Base-by-base conservation (phyloP, 2,329 filamentous ascomycete genomes). In the Aspergillus sp. region DNA sequence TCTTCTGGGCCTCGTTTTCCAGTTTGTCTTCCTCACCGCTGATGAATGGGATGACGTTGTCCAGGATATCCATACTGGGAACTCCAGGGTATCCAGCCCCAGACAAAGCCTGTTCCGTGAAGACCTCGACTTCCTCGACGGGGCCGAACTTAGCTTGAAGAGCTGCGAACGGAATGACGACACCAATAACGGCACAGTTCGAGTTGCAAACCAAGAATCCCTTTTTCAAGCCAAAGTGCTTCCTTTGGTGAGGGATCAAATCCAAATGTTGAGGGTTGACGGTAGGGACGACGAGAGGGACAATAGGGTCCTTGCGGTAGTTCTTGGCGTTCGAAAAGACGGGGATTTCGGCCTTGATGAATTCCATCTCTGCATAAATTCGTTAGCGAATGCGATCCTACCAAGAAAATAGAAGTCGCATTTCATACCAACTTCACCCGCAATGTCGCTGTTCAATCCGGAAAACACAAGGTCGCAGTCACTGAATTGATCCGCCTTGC, bases 271-370 rank as follows among this genome's bases (percentile, higher is more conserved):
- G 79, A 12, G 96, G 87, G 81, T 98, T 98, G 76, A 98, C 93
- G 20, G 92, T 96, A 1, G 95, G 95, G 9, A 98, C 93, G 65
- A 98, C 90, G 71, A 98, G 87, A 11, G 95, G 95, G 2, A 97
- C 92, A 52, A 94, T 82, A 20, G 92, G 92, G 75, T 96, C 89
- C 74, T 89, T 89, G 69, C 95, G 90, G 84, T 96, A 92, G 85
- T 97, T 98, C 80, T 97, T 97, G 54, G 95, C 93, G 77, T 98
- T 99, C 70, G 92, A 96, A 82, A 99, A 98, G 75, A 97, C 90
- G 70, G 91, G 87, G 54, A 97, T 87, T 72, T 96, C 88, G 62
- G 92, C 89, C 73, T 89, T 90, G 71, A 96, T 84, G 77, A 98
- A 98, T 67, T 90, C 90, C 85, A 91, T 91, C 78, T 98, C 93